phyloP scores from a whole-genome alignment of 2,329 filamentous ascomycete species.

The Metarhizium guizhouense region DNA sequence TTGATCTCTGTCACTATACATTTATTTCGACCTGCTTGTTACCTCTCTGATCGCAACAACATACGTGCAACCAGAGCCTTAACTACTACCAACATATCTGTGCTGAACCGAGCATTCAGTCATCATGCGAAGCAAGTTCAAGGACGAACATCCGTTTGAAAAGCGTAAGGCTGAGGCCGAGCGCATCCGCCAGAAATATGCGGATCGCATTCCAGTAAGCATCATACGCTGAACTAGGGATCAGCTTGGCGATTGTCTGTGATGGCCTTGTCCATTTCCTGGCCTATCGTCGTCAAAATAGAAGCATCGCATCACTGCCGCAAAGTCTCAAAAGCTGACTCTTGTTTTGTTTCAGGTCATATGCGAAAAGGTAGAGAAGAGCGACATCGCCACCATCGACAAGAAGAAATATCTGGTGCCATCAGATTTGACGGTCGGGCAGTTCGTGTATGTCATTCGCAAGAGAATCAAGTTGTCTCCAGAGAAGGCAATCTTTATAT shows the following conservation, averaged over 20 bases:
- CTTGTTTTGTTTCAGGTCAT: conserved; percentile 60
- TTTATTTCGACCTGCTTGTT: background rate
- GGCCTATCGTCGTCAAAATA: background rate
- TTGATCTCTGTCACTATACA: background rate
- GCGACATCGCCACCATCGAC: conserved; percentile 98
- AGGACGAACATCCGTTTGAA: conserved; percentile 99
- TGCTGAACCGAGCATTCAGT: conserved; percentile 25
- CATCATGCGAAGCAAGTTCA: conserved; percentile 97
- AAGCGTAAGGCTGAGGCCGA: conserved; percentile 99
- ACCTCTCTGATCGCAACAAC: background rate
- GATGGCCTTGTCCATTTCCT: background rate
- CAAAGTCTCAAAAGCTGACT: background rate
- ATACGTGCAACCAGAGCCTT: background rate
- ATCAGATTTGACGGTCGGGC: conserved; percentile 92
- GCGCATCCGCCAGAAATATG: conserved; percentile 98
- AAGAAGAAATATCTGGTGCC: conserved; percentile 99
- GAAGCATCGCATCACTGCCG: background rate
- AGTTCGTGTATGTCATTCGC: conserved; percentile 99
- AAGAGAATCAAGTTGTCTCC: conserved; percentile 99
- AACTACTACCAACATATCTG: conserved; percentile 7
- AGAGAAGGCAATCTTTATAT: conserved; percentile 99
- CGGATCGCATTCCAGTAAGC: conserved; percentile 94
- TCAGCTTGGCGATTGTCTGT: background rate
- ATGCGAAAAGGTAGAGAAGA: conserved; percentile 99
- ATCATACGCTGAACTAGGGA: background rate